Evolutionary conservation across 768 basidiomycete species (phyloP), one percentile per base, ranked within the genome.

Genomic region (Kwoniella sp.): DNA sequence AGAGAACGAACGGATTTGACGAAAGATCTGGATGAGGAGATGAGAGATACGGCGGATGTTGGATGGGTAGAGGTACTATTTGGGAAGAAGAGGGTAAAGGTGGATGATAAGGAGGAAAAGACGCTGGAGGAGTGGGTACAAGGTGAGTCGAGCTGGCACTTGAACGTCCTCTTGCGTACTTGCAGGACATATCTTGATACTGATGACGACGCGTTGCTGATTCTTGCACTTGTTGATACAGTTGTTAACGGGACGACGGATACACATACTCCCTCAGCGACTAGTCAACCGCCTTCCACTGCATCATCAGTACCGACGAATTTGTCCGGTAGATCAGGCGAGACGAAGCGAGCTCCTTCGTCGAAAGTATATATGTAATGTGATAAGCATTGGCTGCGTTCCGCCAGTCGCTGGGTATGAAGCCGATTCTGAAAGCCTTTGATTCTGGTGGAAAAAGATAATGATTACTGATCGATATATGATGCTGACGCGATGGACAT

Each of bases 21-120:
- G 6, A 68, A 60, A 33, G 72, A 67, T 4, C 27, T 70, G 0
- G 70, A 67, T 0, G 26, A 50, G 15, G 72, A 44, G 21, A 60
- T 72, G 56, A 33, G 29, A 2, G 75, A 77, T 53, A 58, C 24
- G 10, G 53, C 65, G 30, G 49, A 70, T 58, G 72, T 78, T 2
- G 66, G 69, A 24, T 81, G 79, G 80, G 64, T 30, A 1, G 79
- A 80, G 60, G 77, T 79, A 1, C 58, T 81, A 10, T 77, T 81
- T 48, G 80, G 80, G 19, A 72, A 75, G 57, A 79, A 72, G 60
- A 66, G 69, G 25, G 60, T 68, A 47, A 58, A 40, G 46, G 53
- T 40, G 19, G 67, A 68, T n/a, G 58, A 59, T 9, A 59, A 51
- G 58, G 57, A 53, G 37, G 63, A 59, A 27, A 24, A 56, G 40